Evolutionary conservation across 495 filamentous ascomycete genomes (phyloP), one percentile per base, ranked within the genome.

Genomic region (Xanthoparmelia taractica): DNA sequence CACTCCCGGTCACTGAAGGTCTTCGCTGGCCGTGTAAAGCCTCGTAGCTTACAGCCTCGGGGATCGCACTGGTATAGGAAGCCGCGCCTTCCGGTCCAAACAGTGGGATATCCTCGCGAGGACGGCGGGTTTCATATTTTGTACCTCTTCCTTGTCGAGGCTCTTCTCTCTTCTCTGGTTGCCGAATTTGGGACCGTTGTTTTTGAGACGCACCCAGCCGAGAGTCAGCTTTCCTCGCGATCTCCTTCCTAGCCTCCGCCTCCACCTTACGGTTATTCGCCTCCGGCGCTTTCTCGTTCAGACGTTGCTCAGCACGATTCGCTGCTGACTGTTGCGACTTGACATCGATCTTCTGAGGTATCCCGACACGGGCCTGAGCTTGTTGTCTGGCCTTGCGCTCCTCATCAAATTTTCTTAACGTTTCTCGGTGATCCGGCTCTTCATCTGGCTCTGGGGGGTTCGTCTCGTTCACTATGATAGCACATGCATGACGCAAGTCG

Each of bases 381-480:
- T 23, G 37, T 40, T 68, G 34, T 45, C 27, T 58, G 40, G 60
- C 64, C 34, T 66, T 64, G 15, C 63, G 60, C 29, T 66, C 59
- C 37, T 65, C 60, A 23, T 68, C 63, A 38, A 45, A 59, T 63
- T 57, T 70, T 45, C 62, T 65, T n/a, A 66, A 36, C 13, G 55
- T 57, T 50, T 70, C 68, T 27, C 61, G 55, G 34, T 67, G 65
- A 57, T 70, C 66, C 23, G 66, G 68, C 17, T 66, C 63, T 40
- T 70, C 66, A 55, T 70, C 68, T 12, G 66, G 66, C 23, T 64
- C 64, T 36, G 67, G 63, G 61, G 68, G 68, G 34, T 68, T 68
- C 0, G 68, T 70, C 38, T 69, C 50, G 2, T 65, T 68, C 40
- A 70, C 68, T 20, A 70, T 56, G 36, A 70, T 68, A 33, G 68